Evolutionary conservation across 2,329 filamentous ascomycete genomes (phyloP).

Genomic region (Lachnellula cervina): DNA sequence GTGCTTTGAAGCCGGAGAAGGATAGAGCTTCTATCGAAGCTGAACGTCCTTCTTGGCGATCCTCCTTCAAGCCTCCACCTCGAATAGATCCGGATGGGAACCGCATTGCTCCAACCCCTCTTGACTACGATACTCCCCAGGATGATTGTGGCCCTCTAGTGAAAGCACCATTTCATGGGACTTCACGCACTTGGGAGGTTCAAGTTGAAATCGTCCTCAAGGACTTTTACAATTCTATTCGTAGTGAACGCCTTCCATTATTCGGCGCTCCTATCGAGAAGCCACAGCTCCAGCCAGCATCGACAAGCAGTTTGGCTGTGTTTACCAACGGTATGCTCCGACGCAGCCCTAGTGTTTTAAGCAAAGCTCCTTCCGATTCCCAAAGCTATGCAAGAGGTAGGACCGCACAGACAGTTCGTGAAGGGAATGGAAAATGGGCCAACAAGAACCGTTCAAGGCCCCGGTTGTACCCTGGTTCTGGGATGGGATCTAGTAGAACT

Average conservation of each 20-base stretch:
- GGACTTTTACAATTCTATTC: constrained; percentile 85
- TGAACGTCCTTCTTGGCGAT: constrained; percentile 30
- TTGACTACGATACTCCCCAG: constrained; percentile 32
- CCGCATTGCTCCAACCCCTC: constrained; percentile 35
- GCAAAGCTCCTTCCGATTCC: constrained; percentile 85
- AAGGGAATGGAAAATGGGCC: constrained; percentile 58
- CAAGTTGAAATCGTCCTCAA: constrained; percentile 90
- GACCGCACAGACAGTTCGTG: constrained; percentile 49
- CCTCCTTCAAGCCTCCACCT: constrained; percentile 29
- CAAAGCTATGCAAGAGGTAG: constrained; percentile 63
- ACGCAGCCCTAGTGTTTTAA: constrained; percentile 83
- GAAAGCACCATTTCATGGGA: constrained; percentile 68
- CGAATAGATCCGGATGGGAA: constrained; percentile 22
- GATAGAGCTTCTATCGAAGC: constrained; percentile 30
- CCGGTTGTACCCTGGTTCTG: constrained; percentile 69
- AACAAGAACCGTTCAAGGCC: constrained; percentile 82
- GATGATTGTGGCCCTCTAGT: constrained; percentile 73
- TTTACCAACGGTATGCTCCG: constrained; percentile 65
- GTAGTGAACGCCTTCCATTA: constrained; percentile 78
- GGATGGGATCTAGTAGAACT: constrained; percentile 84
- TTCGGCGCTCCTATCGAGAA: constrained; percentile 61
- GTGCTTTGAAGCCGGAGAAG: constrained; percentile 17
- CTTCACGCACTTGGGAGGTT: constrained; percentile 75
- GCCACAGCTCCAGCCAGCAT: constrained; percentile 35
- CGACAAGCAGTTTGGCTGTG: constrained; percentile 64